Evolutionary conservation across 2,329 filamentous ascomycete genomes (phyloP), one percentile per base, ranked within the genome.

Genomic region (Dactylellina leptospora): DNA sequence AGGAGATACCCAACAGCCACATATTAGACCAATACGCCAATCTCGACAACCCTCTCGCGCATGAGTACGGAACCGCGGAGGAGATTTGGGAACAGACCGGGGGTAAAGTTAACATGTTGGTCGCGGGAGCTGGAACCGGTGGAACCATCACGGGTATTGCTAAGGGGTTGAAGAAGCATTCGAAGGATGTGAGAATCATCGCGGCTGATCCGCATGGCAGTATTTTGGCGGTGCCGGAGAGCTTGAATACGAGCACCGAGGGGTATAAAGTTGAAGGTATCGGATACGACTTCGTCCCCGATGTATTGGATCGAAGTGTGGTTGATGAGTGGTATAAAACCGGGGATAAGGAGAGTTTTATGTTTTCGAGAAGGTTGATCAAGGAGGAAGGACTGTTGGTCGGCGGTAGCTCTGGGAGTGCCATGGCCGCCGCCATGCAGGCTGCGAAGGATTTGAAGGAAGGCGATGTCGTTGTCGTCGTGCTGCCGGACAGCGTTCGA

Each of bases 311-410:
- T 75, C 91, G 89, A 78, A 81, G 88, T 25, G 80, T 86, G 3
- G 90, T 99, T 27, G 91, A 97, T 80, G 90, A 89, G 78, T 99
- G 95, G 95, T 97, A 97, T 83, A 99, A 99, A 86, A 99, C 95
- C 2, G 91, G 93, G 73, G 95, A 99, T 78, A 86, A 87, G 73
- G 90, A 96, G 79, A 93, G 93, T 1, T 99, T 99, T 82, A 85
- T 88, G 79, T 93, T 91, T 78, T 91, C 95, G n/a, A 86, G 96
- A 55, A 85, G 93, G 44, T 82, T 99, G 58, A 99, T 99, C 76
- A 85, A 92, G 13, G 95, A 99, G 80, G 95, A 99, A 81, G 95
- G 95, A 54, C 85, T 99, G 11, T 85, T 99, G 6, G 92, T 96
- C 18, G 95, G 95, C 76, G 95, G 95, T 44, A 96, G 91, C 79